These are phyloP conservation scores for Fusarium sp. DNA, from an alignment of 2,329 filamentous ascomycete species.

Conservation along the genomic window DNA sequence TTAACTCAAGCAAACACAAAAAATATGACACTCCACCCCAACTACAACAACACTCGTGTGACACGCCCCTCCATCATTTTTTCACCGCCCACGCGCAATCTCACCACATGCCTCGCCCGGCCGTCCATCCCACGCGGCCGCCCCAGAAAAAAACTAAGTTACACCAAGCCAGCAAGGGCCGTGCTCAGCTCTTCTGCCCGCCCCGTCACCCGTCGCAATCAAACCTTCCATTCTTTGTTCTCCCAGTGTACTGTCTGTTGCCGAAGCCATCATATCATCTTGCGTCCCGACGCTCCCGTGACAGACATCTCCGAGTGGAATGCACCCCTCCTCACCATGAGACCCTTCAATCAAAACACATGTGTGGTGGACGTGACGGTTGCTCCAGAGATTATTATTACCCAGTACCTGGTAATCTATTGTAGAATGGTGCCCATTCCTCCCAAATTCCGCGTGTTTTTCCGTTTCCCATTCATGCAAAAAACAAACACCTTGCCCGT, in stretches of 20 bases:
- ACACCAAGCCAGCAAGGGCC: constrained; percentile 11
- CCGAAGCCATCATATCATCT: constrained; percentile 10
- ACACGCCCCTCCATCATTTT: constrained; percentile 15
- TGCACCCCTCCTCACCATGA: constrained; percentile 2
- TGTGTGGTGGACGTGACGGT: background rate
- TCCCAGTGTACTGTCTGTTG: background rate
- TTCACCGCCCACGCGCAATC: constrained; percentile 28
- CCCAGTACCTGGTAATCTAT: constrained; percentile 25
- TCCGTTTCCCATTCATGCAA: background rate
- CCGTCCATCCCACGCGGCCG: constrained; percentile 7
- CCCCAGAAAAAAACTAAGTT: no score
- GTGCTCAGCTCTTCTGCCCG: background rate
- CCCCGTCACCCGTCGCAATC: background rate
- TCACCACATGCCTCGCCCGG: constrained; percentile 28
- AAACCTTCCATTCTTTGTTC: constrained; percentile 1
- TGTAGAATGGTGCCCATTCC: constrained; percentile 32
- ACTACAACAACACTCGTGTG: constrained; percentile 16
- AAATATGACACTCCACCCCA: background rate
- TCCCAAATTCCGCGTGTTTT: constrained; percentile 1
- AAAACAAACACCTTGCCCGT: constrained; percentile 6
- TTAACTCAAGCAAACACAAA: background rate
- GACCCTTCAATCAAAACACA: background rate
- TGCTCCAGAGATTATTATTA: constrained; percentile 38
- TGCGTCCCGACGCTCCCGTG: background rate
- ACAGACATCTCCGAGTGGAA: constrained; percentile 19